Percentiles rank a stretch among this genome's conserved stretches.
Conservation (phyloP, 257 asterid species). For the Solanum corneliomulleri region DNA sequence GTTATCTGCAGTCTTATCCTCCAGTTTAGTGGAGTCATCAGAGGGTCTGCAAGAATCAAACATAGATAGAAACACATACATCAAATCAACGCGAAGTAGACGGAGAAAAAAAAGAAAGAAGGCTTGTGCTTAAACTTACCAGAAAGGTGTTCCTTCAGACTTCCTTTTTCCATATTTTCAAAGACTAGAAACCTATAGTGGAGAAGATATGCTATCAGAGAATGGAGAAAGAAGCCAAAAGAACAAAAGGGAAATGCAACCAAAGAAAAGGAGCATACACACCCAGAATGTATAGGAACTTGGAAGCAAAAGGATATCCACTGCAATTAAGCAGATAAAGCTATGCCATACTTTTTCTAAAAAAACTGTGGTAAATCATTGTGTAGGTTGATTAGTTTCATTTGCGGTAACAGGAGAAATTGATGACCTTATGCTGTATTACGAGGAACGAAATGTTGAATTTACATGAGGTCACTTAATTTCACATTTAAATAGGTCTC, state of each 20-base stretch:
- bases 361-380: not conserved
- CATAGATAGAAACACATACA: not conserved
- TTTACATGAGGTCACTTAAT: not conserved
- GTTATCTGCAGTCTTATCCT: slow-evolving; percentile 73
- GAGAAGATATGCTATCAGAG: not conserved
- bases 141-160: slow-evolving; percentile 73
- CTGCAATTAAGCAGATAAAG: not conserved
- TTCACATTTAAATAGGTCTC: not conserved
- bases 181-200: slow-evolving; percentile 55
- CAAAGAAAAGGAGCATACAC: not conserved
- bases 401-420: not conserved
- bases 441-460: not conserved
- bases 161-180: slow-evolving; percentile 61
- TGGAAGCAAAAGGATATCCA: not conserved
- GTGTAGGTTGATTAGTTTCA: not conserved
- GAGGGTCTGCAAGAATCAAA: slow-evolving; percentile 47
- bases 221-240: not conserved
- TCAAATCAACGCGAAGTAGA: not conserved
- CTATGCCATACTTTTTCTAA: not conserved
- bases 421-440: not conserved
- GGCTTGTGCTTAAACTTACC: slow-evolving; percentile 24
- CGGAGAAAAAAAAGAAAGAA: not conserved
- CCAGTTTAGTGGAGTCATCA: slow-evolving; percentile 90
- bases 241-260: not conserved
- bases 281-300: not conserved